Percentiles rank a stretch among this genome's conserved stretches.
Conservation (phyloP, 192 early-diverging fungal species). For the Coemansia sp. region DNA sequence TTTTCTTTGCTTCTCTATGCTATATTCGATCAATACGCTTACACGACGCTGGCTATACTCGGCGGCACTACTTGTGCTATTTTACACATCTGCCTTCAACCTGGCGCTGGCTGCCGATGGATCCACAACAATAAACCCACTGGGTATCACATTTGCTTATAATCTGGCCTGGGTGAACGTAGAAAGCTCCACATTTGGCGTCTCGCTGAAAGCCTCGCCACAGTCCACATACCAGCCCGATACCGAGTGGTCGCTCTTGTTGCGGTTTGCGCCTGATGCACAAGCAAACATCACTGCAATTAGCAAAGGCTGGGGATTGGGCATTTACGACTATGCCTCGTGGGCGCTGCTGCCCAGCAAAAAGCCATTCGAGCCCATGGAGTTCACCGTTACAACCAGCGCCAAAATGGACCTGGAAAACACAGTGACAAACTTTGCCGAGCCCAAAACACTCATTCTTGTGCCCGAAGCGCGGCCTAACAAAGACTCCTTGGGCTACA, state of each 20-base stretch:
- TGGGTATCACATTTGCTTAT: conserved; percentile 42
- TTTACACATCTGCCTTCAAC: conserved; percentile 1
- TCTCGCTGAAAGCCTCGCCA: conserved; percentile 20
- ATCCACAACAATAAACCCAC: conserved; percentile 16
- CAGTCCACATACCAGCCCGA: conserved; percentile 15
- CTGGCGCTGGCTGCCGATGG: conserved; percentile 7
- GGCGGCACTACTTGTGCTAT: conserved; percentile 1
- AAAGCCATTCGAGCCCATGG: conserved; percentile 19
- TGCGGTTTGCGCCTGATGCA: conserved; percentile 31
- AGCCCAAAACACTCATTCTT: conserved; percentile 22
- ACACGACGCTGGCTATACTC: conserved; percentile 16
- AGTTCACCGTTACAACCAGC: conserved; percentile 34
- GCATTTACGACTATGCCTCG: conserved; percentile 38
- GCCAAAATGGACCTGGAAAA: conserved; percentile 40
- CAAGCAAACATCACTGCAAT: conserved; percentile 34
- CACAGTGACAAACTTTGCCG: conserved; percentile 25
- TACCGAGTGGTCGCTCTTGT: conserved; percentile 34
- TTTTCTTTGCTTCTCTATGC: not conserved
- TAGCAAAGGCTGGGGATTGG: conserved; percentile 36
- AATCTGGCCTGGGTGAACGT: conserved; percentile 43
- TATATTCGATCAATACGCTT: not conserved
- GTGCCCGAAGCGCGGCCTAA: conserved; percentile 11
- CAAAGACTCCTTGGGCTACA: conserved; percentile 11
- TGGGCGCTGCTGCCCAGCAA: conserved; percentile 37
- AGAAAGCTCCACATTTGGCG: conserved; percentile 37